A percentile compares a stretch with the other conserved stretches of the same genome.
phyloP scores from a whole-genome alignment of 2,329 filamentous ascomycete genomes.

The Colletotrichum lentis region DNA sequence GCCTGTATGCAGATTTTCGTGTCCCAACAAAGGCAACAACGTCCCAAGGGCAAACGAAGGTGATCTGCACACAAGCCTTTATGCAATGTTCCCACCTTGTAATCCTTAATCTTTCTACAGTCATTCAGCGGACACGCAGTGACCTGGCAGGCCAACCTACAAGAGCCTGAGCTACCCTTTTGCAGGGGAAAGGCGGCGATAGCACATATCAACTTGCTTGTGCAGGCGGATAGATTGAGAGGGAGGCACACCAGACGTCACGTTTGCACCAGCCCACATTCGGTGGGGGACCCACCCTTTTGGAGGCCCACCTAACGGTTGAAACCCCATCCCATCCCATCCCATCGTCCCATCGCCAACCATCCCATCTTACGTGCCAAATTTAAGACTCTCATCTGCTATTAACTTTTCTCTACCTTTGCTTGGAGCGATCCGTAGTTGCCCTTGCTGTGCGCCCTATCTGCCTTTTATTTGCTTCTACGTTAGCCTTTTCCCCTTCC shows the following conservation, averaged over 20 bases:
- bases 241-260: not conserved
- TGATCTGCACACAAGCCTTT: not conserved
- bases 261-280: not conserved
- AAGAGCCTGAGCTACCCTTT: not conserved
- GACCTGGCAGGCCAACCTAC: not conserved
- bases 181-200: not conserved
- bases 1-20: no score
- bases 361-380: not conserved
- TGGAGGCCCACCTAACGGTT: not conserved
- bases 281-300: not conserved
- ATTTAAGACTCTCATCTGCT: not conserved
- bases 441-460: not conserved
- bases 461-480: not conserved
- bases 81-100: not conserved
- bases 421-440: not conserved
- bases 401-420: not conserved
- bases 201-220: not conserved
- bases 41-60: not conserved
- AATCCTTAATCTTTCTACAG: not conserved
- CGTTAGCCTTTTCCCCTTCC: not conserved
- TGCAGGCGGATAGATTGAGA: not conserved
- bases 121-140: not conserved
- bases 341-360: conserved; percentile 14
- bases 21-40: not conserved
- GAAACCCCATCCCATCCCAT: conserved; percentile 3